Base-by-base conservation (phyloP, 140 eudicot species). In the Oenanthe javanica region DNA sequence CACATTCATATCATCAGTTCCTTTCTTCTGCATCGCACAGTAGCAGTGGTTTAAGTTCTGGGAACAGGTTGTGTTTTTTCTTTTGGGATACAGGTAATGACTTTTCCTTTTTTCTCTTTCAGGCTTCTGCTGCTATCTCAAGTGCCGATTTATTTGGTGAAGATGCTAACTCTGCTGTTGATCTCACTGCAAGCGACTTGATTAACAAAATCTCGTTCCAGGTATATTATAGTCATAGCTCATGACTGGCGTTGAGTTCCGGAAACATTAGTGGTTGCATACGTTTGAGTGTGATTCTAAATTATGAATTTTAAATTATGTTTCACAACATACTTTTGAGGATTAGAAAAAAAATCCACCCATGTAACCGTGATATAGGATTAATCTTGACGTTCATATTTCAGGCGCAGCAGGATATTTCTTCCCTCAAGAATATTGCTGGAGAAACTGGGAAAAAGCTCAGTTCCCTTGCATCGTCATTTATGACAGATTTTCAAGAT, bases 351-450 rank as follows among this genome's bases (percentile, higher is more conserved):
- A 70, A 19, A 21, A 9, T 40, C 3, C 38, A 46, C 19, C 9
- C 12, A 46, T 49, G 2, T 10, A 12, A 48, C 43, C 0, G 57
- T 46, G 49, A 23, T n/a, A 19, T 46, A 46, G 4, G 46, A 11
- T 74, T 74, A 50, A 48, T 15, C 10, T n/a, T 23, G 4, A 9
- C 3, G 42, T 48, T 25, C 12, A n/a, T 6, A 6, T 85, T 80
- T 81, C 94, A 95, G 99, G 99, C 99, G 76, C 97, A 93, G 73
- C 99, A 95, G 86, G 99, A 95, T 84, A 86, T 93, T 80, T 95
- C 99, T 67, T 95, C 98, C 12, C 84, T 95, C 51, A 95, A 89
- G 87, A 89, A 87, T 43, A 90, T 95, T 25, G 99, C 99, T 5
- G 99, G 99, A 82, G 97, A 95, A 85, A 91, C 99, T 4, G 98